phyloP scores from a whole-genome alignment of 108 stramenopile genomes.

The Cyclostephanos invisitatus region DNA sequence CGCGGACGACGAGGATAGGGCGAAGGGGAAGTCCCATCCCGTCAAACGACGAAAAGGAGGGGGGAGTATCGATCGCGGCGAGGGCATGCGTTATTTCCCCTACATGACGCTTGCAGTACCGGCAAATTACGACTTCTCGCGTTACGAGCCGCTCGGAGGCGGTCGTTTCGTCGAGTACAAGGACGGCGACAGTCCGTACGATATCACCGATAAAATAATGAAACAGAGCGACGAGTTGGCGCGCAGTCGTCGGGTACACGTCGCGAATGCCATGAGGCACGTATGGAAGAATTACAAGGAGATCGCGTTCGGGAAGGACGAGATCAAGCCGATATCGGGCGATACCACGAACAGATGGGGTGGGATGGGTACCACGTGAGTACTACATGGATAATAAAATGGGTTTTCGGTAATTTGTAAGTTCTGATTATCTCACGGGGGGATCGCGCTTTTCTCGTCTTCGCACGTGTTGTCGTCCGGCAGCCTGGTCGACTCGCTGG shows the following conservation, averaged over 20 bases:
- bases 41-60: not conserved
- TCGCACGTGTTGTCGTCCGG: not conserved
- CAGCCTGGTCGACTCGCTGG: slow-evolving; percentile 89
- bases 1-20: not conserved
- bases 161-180: slow-evolving; percentile 40
- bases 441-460: not conserved
- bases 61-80: not conserved
- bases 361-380: slow-evolving; percentile 86
- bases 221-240: slow-evolving; percentile 53
- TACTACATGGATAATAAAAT: not conserved
- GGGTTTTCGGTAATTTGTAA: not conserved
- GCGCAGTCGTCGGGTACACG: slow-evolving; percentile 61
- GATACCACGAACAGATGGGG: slow-evolving; percentile 71
- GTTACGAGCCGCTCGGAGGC: slow-evolving; percentile 37
- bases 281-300: slow-evolving; percentile 73
- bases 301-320: slow-evolving; percentile 85
- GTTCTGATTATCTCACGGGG: not conserved
- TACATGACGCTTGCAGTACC: slow-evolving; percentile 37
- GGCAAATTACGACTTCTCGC: slow-evolving; percentile 23
- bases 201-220: slow-evolving; percentile 7
- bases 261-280: slow-evolving; percentile 75
- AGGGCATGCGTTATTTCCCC: slow-evolving; percentile 18
- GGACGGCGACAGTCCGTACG: slow-evolving; percentile 36
- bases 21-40: not conserved
- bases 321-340: slow-evolving; percentile 63